phyloP scores from a whole-genome alignment of 192 early-diverging fungal genomes.

The Linnemannia hyalina region DNA sequence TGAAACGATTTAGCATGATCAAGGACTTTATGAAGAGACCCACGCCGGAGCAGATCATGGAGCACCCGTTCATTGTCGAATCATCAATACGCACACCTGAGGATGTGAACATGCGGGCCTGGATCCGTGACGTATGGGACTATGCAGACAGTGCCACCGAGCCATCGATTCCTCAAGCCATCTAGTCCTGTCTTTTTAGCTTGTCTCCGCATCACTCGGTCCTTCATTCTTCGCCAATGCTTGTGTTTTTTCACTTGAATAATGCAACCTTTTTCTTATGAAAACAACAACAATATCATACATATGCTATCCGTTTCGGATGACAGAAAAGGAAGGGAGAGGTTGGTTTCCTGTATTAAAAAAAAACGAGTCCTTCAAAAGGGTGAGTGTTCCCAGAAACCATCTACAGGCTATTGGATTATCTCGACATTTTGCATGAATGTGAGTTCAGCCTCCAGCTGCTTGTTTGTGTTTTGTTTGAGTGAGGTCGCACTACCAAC shows the following conservation, averaged over 20 bases:
- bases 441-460: too few relatives aligned
- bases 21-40: constrained; percentile 80
- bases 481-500: too few relatives aligned
- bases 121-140: constrained; percentile 79
- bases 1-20: constrained; percentile 64
- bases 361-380: not conserved
- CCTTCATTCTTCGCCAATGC: not conserved
- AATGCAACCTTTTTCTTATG: not conserved
- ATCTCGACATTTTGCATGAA: not conserved
- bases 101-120: constrained; percentile 72
- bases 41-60: constrained; percentile 73
- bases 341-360: not conserved
- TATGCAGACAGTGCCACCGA: not conserved
- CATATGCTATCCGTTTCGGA: not conserved
- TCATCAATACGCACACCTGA: constrained; percentile 44
- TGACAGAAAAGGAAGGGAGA: not conserved
- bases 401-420: not conserved
- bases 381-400: not conserved
- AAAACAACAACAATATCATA: not conserved
- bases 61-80: constrained; percentile 75
- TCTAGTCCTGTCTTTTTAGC: not conserved
- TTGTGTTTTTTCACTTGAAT: not conserved
- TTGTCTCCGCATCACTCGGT: not conserved
- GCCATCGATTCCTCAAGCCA: not conserved
- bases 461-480: too few relatives aligned